Evolutionary conservation across 768 basidiomycete genomes (phyloP).

Genomic region (Boletus edulis): DNA sequence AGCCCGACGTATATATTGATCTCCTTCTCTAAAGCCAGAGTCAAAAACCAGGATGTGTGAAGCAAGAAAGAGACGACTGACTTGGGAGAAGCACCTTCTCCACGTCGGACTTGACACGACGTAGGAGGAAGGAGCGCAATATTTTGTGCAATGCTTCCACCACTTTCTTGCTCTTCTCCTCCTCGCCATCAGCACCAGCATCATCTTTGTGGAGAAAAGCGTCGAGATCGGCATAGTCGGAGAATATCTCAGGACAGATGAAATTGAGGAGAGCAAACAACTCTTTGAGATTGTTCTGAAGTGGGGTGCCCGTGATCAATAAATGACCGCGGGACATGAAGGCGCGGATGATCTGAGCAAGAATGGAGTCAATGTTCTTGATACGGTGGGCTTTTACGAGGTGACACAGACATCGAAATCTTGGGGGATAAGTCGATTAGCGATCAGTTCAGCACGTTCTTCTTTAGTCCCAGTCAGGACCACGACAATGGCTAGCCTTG

Average conservation of each 20-base stretch:
- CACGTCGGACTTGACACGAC: constrained; percentile 94
- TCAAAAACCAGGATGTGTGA: not conserved
- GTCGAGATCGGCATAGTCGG: constrained; percentile 87
- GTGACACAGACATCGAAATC: constrained; percentile 95
- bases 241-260: constrained; percentile 95
- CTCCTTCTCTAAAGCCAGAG: constrained; percentile 72
- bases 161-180: constrained; percentile 86
- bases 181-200: constrained; percentile 60
- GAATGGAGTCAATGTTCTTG: constrained; percentile 96
- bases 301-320: constrained; percentile 94
- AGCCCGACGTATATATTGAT: constrained; percentile 98
- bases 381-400: constrained; percentile 98
- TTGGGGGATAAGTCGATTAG: constrained; percentile 73
- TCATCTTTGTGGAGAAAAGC: constrained; percentile 92
- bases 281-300: constrained; percentile 97
- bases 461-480: constrained; percentile 86
- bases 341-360: constrained; percentile 89
- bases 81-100: constrained; percentile 95
- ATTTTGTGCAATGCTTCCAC: constrained; percentile 98
- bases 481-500: constrained; percentile 67
- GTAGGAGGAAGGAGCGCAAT: constrained; percentile 87
- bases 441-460: constrained; percentile 81
- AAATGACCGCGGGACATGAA: constrained; percentile 88
- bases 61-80: constrained; percentile 29
- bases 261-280: constrained; percentile 91